Percentiles rank a stretch among this genome's conserved stretches.
Evolutionary conservation across 1,284 basidiomycete genomes (phyloP).

Genomic region (Calocybe gambosa): DNA sequence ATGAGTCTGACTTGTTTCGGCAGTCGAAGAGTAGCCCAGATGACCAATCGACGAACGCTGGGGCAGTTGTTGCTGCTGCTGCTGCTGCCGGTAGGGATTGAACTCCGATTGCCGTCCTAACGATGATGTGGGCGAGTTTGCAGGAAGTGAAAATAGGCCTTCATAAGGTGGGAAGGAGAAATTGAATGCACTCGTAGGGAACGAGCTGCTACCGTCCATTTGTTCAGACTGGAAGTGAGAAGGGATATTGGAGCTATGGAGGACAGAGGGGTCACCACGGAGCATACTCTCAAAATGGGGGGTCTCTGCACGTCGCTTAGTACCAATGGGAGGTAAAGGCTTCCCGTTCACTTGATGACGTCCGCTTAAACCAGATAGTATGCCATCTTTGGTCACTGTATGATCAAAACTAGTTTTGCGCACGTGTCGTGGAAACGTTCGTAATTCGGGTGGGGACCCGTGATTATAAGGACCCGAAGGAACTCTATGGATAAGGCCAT

Average conservation of each 20-base stretch:
- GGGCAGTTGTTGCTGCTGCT: slow-evolving; percentile 14
- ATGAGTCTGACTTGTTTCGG: slow-evolving; percentile 29
- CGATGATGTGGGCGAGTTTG: slow-evolving; percentile 16
- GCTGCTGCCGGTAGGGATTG: slow-evolving; percentile 14
- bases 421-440: slow-evolving; percentile 73
- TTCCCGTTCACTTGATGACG: slow-evolving; percentile 76
- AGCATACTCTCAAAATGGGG: slow-evolving; percentile 71
- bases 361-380: slow-evolving; percentile 51
- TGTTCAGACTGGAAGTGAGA: slow-evolving; percentile 27
- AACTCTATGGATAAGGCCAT: slow-evolving; percentile 43
- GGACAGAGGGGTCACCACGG: slow-evolving; percentile 65
- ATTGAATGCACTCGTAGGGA: slow-evolving; percentile 72
- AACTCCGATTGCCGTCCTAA: slow-evolving; percentile 19
- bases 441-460: slow-evolving; percentile 34
- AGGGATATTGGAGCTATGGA: slow-evolving; percentile 30
- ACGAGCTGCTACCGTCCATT: slow-evolving; percentile 41
- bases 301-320: slow-evolving; percentile 70
- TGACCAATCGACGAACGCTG: slow-evolving; percentile 25
- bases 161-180: slow-evolving; percentile 73
- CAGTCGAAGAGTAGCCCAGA: slow-evolving; percentile 32
- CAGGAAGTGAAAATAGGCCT: slow-evolving; percentile 52
- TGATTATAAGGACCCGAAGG: slow-evolving; percentile 26
- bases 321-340: slow-evolving; percentile 55
- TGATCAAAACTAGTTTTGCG: slow-evolving; percentile 92
- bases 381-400: slow-evolving; percentile 67